Evolutionary conservation across 768 basidiomycete genomes (phyloP).

Genomic region (Kwoniella dendrophila): DNA sequence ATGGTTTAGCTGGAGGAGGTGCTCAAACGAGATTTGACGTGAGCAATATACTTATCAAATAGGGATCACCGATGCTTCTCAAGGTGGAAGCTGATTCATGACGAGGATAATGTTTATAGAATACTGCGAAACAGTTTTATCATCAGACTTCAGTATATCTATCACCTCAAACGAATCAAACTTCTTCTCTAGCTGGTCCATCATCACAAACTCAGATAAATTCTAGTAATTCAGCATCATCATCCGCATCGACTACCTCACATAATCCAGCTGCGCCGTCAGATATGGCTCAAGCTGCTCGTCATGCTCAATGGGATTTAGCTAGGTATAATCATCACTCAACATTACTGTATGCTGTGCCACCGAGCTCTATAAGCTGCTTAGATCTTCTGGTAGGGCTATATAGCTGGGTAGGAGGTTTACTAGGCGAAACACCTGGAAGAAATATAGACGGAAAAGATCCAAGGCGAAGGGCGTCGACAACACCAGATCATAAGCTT

Average conservation of each 20-base stretch:
- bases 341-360: conserved; percentile 45
- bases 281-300: conserved; percentile 39
- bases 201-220: conserved; percentile 12
- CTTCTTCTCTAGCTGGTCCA: conserved; percentile 9
- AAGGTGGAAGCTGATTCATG: conserved; percentile 31
- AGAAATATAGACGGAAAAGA: conserved; percentile 3
- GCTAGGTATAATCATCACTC: conserved; percentile 48
- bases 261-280: conserved; percentile 11
- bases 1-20: conserved; percentile 42
- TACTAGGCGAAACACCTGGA: conserved; percentile 34
- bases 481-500: conserved; percentile 8
- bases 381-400: conserved; percentile 45
- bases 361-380: conserved; percentile 43
- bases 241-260: conserved; percentile 2
- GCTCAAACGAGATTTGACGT: conserved; percentile 48
- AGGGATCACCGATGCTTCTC: conserved; percentile 1
- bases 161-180: conserved; percentile 13
- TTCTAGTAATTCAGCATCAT: conserved; percentile 7
- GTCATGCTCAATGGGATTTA: conserved; percentile 45
- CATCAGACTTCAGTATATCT: conserved; percentile 48
- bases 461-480: neutral
- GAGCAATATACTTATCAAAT: conserved; percentile 12
- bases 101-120: conserved; percentile 11
- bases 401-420: conserved; percentile 41
- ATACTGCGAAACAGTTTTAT: conserved; percentile 45